A percentile compares a stretch with the other conserved stretches of the same genome.
phyloP scores from a whole-genome alignment of 805 yeast species.

The Starmerella apis region DNA sequence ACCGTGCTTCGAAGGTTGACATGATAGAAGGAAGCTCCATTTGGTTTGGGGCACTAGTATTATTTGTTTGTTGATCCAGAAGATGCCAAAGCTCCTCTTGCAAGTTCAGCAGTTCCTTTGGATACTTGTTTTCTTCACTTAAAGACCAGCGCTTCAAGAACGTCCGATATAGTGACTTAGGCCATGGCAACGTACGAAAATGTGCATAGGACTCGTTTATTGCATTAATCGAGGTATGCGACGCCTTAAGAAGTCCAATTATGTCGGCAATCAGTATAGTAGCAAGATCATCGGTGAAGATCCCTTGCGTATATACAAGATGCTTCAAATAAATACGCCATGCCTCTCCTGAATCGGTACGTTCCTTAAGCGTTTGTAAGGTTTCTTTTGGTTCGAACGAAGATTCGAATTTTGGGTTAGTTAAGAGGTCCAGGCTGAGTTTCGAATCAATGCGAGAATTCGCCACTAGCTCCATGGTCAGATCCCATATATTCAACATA shows the following conservation, averaged over 20 bases:
- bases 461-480: constrained; percentile 24
- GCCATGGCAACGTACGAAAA: constrained; percentile 28
- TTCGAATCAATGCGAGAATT: constrained; percentile 23
- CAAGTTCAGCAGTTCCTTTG: constrained; percentile 14
- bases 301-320: constrained; percentile 24
- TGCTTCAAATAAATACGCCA: constrained; percentile 33
- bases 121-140: neutral
- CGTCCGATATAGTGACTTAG: constrained; percentile 29
- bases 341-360: constrained; percentile 30
- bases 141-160: neutral
- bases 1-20: constrained; percentile 25
- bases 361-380: constrained; percentile 27
- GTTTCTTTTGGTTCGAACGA: constrained; percentile 28
- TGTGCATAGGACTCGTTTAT: constrained; percentile 24
- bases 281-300: constrained; percentile 28
- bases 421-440: constrained; percentile 31
- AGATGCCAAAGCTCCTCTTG: constrained; percentile 20
- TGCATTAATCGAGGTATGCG: neutral
- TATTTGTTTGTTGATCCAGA: neutral
- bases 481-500: constrained; percentile 25
- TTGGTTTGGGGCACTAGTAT: constrained; percentile 23
- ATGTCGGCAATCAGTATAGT: constrained; percentile 31
- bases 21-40: constrained; percentile 8
- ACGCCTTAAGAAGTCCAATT: constrained; percentile 17
- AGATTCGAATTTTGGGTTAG: constrained; percentile 22